Conservation (phyloP, 208 protist genomes). For the Trypanosoma scelopori region DNA sequence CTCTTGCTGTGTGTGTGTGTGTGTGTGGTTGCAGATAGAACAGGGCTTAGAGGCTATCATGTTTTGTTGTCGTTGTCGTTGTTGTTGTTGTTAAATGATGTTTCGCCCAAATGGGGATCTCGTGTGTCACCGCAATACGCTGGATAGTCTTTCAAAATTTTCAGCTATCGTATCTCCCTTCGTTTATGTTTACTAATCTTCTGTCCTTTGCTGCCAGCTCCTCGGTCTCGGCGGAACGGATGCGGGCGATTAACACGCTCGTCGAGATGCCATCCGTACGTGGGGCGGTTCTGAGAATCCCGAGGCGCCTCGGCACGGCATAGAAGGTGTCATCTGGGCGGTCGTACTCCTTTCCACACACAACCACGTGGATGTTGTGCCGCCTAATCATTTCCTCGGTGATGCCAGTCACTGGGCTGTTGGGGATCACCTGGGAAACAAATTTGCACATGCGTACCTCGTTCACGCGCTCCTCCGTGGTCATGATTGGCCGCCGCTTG, state of each 20-base stretch:
- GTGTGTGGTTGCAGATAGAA: too few relatives aligned
- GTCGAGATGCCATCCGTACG: slow-evolving; percentile 92
- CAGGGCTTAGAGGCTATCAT: too few relatives aligned
- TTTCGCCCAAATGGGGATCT: too few relatives aligned
- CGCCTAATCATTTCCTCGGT: slow-evolving; percentile 88
- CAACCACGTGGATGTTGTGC: slow-evolving; percentile 92
- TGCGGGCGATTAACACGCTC: slow-evolving; percentile 81
- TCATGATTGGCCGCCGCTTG: slow-evolving; percentile 94
- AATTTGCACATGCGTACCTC: slow-evolving; percentile 91
- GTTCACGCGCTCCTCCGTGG: slow-evolving; percentile 78
- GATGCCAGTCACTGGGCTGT: slow-evolving; percentile 83
- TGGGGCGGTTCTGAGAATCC: slow-evolving; percentile 87
- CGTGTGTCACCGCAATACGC: too few relatives aligned
- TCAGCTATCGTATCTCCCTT: too few relatives aligned
- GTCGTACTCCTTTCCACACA: slow-evolving; percentile 92
- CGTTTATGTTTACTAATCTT: too few relatives aligned
- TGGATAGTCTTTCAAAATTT: too few relatives aligned
- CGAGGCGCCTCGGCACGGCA: slow-evolving; percentile 72
- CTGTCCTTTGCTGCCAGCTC: slow-evolving; percentile 70
- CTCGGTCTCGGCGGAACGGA: slow-evolving; percentile 57
- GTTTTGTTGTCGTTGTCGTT: too few relatives aligned
- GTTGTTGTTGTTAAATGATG: too few relatives aligned
- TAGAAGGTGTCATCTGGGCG: slow-evolving; percentile 88
- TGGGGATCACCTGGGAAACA: slow-evolving; percentile 88
- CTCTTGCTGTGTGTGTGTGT: too few relatives aligned